Percentiles rank a stretch among this genome's conserved stretches.
Conservation (phyloP, 139 green algal genomes). For the Chlorella sp. region DNA sequence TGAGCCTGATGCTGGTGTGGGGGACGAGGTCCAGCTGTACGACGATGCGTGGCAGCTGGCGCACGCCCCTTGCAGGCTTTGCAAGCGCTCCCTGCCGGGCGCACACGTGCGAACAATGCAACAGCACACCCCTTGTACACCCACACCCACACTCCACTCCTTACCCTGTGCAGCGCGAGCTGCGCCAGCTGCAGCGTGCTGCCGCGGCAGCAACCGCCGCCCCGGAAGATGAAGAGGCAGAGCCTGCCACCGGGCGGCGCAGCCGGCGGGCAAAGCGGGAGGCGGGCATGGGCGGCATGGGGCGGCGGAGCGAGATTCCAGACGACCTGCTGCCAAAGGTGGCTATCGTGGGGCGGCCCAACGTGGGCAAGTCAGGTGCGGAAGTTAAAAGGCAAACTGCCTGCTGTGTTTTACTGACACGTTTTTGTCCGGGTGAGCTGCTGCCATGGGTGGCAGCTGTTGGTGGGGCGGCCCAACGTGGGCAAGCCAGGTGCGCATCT, state of each 20-base stretch:
- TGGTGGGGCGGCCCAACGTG: slow-evolving; percentile 96
- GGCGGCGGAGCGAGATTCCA: neutral
- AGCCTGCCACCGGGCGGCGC: neutral
- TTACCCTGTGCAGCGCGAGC: neutral
- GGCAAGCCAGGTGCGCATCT: slow-evolving; percentile 78
- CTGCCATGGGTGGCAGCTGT: slow-evolving; percentile 63
- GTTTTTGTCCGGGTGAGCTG: too few species aligned
- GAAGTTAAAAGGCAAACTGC: too few species aligned
- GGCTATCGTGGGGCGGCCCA: slow-evolving; percentile 94
- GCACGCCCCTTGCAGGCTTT: too few species aligned
- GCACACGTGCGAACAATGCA: too few species aligned
- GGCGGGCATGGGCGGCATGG: neutral
- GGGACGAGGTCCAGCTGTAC: too few species aligned
- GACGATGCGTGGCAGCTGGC: too few species aligned
- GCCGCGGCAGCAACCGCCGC: neutral
- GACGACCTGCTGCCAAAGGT: slow-evolving; percentile 51
- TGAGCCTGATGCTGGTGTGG: too few species aligned
- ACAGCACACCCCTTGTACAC: too few species aligned
- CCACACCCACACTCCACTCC: too few species aligned
- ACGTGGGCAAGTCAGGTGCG: slow-evolving; percentile 92
- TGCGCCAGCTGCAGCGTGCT: slow-evolving; percentile 5
- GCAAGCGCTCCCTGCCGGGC: too few species aligned
- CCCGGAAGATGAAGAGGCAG: neutral
- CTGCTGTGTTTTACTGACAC: too few species aligned
- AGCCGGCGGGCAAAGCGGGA: neutral